Percentiles rank a stretch among this genome's conserved stretches.
These are phyloP conservation scores for Sporothrix euskadiensis DNA, from an alignment of 2,329 filamentous ascomycete species.

Conservation along the genomic window DNA sequence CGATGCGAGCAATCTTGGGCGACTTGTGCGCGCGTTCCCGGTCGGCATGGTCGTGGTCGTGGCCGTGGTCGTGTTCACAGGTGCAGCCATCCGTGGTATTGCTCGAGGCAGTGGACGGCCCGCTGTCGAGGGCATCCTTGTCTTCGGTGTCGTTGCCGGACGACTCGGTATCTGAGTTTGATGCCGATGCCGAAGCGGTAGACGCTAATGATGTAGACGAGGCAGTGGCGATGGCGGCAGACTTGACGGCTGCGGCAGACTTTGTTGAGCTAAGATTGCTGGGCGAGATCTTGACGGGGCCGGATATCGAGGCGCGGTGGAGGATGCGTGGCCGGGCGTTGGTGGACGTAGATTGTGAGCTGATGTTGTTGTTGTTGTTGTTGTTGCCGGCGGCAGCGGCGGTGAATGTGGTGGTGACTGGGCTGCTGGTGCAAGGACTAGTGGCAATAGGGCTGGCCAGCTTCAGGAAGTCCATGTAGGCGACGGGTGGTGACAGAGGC, in stretches of 20 bases:
- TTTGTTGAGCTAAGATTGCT: slow-evolving; percentile 43
- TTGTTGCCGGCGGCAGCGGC: not conserved
- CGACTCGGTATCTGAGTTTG: slow-evolving; percentile 40
- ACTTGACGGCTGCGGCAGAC: not conserved
- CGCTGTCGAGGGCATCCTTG: slow-evolving; percentile 42
- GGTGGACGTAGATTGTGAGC: not conserved
- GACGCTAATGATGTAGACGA: slow-evolving; percentile 13
- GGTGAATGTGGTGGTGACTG: not conserved
- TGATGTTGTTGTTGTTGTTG: not conserved
- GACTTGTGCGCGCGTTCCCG: slow-evolving; percentile 51
- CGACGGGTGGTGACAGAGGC: slow-evolving; percentile 84
- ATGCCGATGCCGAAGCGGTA: slow-evolving; percentile 34
- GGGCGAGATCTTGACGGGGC: slow-evolving; percentile 49
- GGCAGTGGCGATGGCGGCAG: not conserved
- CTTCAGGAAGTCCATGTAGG: slow-evolving; percentile 92
- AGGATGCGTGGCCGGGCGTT: slow-evolving; percentile 15
- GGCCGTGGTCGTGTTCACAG: slow-evolving; percentile 53
- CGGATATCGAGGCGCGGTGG: slow-evolving; percentile 31
- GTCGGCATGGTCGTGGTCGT: slow-evolving; percentile 33
- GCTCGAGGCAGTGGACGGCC: slow-evolving; percentile 56
- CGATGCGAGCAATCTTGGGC: slow-evolving; percentile 43
- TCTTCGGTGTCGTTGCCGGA: slow-evolving; percentile 33
- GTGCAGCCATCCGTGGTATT: slow-evolving; percentile 59
- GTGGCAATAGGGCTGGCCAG: slow-evolving; percentile 47
- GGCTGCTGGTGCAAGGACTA: slow-evolving; percentile 26